Evolutionary conservation across 202 grass and related monocot genomes (phyloP), one percentile per base, ranked within the genome.

Genomic region (Dendrocalamus latiflorus): DNA sequence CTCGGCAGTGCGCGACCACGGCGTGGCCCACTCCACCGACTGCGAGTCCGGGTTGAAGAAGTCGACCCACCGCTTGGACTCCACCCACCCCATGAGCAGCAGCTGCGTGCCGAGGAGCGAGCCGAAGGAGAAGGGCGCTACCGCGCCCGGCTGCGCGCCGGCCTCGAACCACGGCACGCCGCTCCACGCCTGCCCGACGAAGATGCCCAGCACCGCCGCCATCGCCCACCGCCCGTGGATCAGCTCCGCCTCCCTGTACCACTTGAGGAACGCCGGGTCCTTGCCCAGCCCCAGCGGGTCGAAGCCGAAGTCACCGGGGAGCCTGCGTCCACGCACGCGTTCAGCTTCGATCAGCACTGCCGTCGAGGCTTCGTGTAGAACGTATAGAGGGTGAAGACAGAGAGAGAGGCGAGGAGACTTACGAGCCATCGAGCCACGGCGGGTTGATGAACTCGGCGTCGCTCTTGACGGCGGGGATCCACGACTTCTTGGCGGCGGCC

Each of bases 1-100:
- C 47, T 95, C 93, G 57, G 93, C 69, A 2, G 93, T 93, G 77
- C 91, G 92, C 5, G 93, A 98, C 96, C 96, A 98, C 1, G 96
- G 96, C 6, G 93, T 98, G 63, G 93, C 96, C 96, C 96, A 98
- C 83, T 93, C 91, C 6, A 95, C 81, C 33, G 93, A 56, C 82
- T 98, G 96, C 24, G 96, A 98, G 75, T 98, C 93, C 48, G 87
- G 96, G 87, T 95, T 98, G 96, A 98, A 98, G 91, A 98, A 98
- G 89, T 98, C 95, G 13, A 95, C 95, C 95, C 95, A 98, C 21
- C 95, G 89, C 90, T 98, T 98, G 2, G 95, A 92, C 74, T 98
- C 95, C 4, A 98, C 95, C 95, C 95, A 95, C 7, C 95, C 95
- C 95, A 98, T 98, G 37, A 98, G 95, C 83, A 98, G 68, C 76